Conservation (phyloP, 2,329 filamentous ascomycete species). For the Dactylonectria estremocensis region DNA sequence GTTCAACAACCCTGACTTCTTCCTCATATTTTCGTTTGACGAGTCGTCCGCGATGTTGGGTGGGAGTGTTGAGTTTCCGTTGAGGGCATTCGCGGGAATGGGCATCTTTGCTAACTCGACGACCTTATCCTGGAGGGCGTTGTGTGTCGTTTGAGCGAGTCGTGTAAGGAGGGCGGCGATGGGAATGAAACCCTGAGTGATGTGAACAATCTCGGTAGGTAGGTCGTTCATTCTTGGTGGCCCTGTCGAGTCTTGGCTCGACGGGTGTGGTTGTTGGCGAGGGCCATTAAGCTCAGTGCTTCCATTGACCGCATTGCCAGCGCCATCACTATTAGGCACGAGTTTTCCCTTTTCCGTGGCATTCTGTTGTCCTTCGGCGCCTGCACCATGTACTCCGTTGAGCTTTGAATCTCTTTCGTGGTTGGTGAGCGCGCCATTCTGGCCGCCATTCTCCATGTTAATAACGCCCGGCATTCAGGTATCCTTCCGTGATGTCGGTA, state of each 20-base stretch:
- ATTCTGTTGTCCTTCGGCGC: constrained; percentile 42
- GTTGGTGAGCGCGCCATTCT: constrained; percentile 68
- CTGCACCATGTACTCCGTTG: constrained; percentile 62
- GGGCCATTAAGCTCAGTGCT: constrained; percentile 37
- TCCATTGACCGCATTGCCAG: constrained; percentile 48
- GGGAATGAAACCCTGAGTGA: constrained; percentile 82
- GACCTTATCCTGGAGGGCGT: constrained; percentile 80
- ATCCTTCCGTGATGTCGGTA: constrained; percentile 22
- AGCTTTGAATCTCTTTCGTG: constrained; percentile 66
- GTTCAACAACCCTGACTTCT: constrained; percentile 82
- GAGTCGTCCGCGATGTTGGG: constrained; percentile 65
- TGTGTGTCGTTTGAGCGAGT: constrained; percentile 87
- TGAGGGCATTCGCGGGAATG: constrained; percentile 64
- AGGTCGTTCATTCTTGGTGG: constrained; percentile 68
- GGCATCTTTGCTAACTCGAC: constrained; percentile 79
- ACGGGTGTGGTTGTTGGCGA: constrained; percentile 30
- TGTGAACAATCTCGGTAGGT: constrained; percentile 77
- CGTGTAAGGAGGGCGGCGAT: constrained; percentile 83
- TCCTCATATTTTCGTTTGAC: constrained; percentile 77
- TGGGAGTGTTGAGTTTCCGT: constrained; percentile 62
- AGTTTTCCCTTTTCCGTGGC: constrained; percentile 54
- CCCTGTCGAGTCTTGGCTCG: constrained; percentile 35
- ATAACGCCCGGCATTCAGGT: constrained; percentile 66
- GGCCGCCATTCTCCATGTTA: constrained; percentile 70
- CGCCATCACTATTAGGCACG: constrained; percentile 26